Evolutionary conservation across 148 eudicot species (phyloP), one percentile per base, ranked within the genome.

Genomic region (Rhododendron williamsianum): DNA sequence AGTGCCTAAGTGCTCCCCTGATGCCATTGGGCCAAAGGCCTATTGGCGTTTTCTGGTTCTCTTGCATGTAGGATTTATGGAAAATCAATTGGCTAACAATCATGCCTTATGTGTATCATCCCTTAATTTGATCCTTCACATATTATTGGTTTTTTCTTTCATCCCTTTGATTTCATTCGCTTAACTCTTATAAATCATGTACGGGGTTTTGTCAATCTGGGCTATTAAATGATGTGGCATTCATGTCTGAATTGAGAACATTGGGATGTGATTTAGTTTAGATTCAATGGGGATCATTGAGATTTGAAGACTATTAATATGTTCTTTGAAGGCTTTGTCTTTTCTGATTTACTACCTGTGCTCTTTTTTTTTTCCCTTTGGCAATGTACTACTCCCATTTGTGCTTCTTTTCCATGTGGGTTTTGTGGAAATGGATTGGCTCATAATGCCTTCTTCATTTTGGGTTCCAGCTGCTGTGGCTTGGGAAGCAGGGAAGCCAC

Each of bases 401-500:
- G 4, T 58, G 19, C 4, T 76, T 13, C 15, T 0, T 52, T n/a
- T 21, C 45, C 21, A 35, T 51, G 16, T 51, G 56, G 56, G 18
- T 51, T 6, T 25, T 2, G 8, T 52, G 19, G 5, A 69, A 9
- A 25, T 67, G 12, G 72, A 67, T 67, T 67, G 30, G 52, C 35
- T 80, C 10, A 45, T 21, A 3, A 4, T 79, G 3, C 36, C 33
- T 23, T 63, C 5, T 81, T 4, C 25, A 3, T 10, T 21, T 4
- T 33, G 36, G 27, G 78, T 36, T 78, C 85, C 90, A 92, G 92
- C 93, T 81, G 92, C 92, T 6, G 87, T 92, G 56, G 91, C 90
- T 49, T 88, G 93, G 81, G 91, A 84, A 38, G 91, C 92, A 4
- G 91, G 92, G 43, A 82, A 92, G 67, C 89, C 92, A 41, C 85